Evolutionary conservation across 768 basidiomycete genomes (phyloP), one percentile per base, ranked within the genome.

Genomic region (Hebeloma cylindrosporum): DNA sequence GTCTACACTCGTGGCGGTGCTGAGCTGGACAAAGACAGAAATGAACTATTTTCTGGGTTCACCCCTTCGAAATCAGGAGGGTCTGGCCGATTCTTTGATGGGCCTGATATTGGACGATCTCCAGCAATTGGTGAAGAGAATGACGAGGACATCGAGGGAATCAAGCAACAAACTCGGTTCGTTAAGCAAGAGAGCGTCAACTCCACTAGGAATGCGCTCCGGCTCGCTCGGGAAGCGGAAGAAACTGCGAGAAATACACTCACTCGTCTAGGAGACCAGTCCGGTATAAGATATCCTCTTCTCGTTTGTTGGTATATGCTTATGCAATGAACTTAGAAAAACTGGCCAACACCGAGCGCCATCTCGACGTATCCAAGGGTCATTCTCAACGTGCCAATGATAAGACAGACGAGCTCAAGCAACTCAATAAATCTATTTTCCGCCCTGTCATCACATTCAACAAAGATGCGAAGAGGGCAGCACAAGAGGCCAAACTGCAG

Each of bases 401-500:
- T 69, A 90, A 82, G 64, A 92, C 93, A 4, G 85, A 83, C 50
- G 94, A 98, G 65, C 81, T 99, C 43, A 94, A 93, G 67, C 78
- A 93, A 61, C 81, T 99, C 44, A 97, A 97, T 65, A 80, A 83
- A 25, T 93, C 91, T 28, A 98, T 99, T 62, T 97, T 99, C 74
- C 80, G 85, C 37, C 94, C 91, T 7, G 92, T 82, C 45, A 83
- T 96, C 54, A 84, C 85, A 0, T 95, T 88, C 66, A 95, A 97
- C 73, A 99, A 96, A 66, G 85, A 92, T 27, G 77, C 75, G 13
- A 98, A 97, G 66, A 88, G 93, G 37, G 79, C 80, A 4, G 90
- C 88, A 10, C 83, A 92, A 56, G 93, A 96, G 59, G 79, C 80
- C 22, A 89, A 92, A 60, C 71, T 96, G 17, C 79, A 83, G 64